Evolutionary conservation across 768 basidiomycete genomes (phyloP), one percentile per base, ranked within the genome.

Genomic region (Boletus eberwhitei): DNA sequence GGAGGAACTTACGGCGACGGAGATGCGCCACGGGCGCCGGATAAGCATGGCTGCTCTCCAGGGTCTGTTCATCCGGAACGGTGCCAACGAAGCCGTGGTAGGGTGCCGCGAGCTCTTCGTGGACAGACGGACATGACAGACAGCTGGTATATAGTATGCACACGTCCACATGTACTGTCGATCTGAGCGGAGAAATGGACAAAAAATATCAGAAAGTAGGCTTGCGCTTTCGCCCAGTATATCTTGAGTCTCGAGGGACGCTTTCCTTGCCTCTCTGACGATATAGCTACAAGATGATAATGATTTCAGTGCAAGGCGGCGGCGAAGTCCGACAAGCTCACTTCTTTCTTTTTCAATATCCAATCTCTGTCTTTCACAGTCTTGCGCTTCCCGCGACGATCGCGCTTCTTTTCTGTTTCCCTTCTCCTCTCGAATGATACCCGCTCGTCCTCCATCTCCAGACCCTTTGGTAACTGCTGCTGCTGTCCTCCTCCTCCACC

Each of bases 341-440:
- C 93, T 80, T 96, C 90, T 81, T 99, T 99, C 78, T 99, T 99
- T 75, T 86, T 88, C 64, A 97, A 66, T 57, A 98, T 93, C 94
- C 94, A 99, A 58, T 96, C 91, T 67, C 78, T 86, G 65, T 86
- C 86, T 65, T 90, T 93, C 34, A 86, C 63, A 42, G 62, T 73
- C 68, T 87, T 92, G 61, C 87, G 79, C 74, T 88, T 93, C 56
- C 83, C 85, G 24, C 70, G 78, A 59, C 81, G 85, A 45, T 75
- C 74, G 59, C 81, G 81, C 50, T 72, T 74, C 54, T 73, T 76
- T 64, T 86, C 82, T 51, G 84, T 77, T 58, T 91, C 87, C 54
- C 92, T 79, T 67, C 92, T 79, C 63, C 81, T 79, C 73, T 96
- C 93, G 63, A 93, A 93, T 52, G 76, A 77, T 26, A 77, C 90